phyloP scores from a whole-genome alignment of 192 early-diverging fungal genomes.

The Backusella parvicylindrica region DNA sequence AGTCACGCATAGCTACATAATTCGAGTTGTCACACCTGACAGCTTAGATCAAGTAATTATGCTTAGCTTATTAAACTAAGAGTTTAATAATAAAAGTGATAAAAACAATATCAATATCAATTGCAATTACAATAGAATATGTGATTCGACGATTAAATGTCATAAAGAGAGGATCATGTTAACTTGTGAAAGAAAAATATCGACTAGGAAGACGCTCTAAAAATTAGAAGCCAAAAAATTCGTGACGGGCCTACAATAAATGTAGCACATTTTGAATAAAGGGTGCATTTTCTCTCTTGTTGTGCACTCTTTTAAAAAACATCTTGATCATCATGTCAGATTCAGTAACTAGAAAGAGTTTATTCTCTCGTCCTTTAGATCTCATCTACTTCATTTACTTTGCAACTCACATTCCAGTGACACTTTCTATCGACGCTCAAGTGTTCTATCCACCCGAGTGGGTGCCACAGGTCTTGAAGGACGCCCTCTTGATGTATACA shows the following conservation, averaged over 20 bases:
- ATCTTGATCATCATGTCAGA: background rate
- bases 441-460: constrained; percentile 44
- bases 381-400: constrained; percentile 64
- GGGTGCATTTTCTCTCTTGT: background rate
- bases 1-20: too few relatives aligned
- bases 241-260: background rate
- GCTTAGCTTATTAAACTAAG: background rate
- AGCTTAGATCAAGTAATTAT: too few relatives aligned
- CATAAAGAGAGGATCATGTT: too few relatives aligned
- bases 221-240: too few relatives aligned
- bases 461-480: constrained; percentile 32
- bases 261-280: background rate
- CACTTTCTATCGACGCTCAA: constrained; percentile 55
- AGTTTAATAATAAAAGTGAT: background rate
- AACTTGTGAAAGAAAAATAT: too few relatives aligned
- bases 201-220: too few relatives aligned
- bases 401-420: constrained; percentile 67
- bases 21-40: too few relatives aligned
- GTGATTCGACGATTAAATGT: too few relatives aligned
- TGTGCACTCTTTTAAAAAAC: too few relatives aligned
- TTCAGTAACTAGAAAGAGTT: background rate
- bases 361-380: constrained; percentile 49
- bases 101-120: background rate
- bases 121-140: too few relatives aligned
- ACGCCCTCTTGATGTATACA: constrained; percentile 44